Evolutionary conservation across 768 basidiomycete species (phyloP).

Genomic region (Xanthoconium stramineum): DNA sequence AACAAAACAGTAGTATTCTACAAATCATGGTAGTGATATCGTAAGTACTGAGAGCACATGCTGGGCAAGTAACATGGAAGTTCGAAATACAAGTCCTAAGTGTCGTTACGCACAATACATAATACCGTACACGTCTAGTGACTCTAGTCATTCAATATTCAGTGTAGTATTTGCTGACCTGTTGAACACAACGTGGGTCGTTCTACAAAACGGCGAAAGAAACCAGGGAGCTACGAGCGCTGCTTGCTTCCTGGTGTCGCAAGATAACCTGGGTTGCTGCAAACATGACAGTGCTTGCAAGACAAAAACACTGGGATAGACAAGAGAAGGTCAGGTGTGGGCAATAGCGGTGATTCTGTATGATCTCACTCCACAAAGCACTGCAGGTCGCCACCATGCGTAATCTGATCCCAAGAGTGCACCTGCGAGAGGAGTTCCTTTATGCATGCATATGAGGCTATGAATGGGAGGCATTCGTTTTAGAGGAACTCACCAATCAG

Average conservation of each 20-base stretch:
- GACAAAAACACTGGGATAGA: conserved; percentile 12
- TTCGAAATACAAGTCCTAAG: too few species aligned
- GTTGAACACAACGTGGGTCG: background rate
- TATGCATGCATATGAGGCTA: conserved; percentile 17
- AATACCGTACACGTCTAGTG: too few species aligned
- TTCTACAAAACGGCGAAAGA: background rate
- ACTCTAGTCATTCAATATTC: background rate
- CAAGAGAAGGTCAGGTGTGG: background rate
- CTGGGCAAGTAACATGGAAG: too few species aligned
- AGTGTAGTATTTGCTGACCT: background rate
- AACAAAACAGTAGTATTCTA: too few species aligned
- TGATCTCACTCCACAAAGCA: conserved; percentile 44
- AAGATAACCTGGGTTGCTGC: conserved; percentile 6
- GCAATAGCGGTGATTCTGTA: background rate
- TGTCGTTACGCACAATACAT: too few species aligned
- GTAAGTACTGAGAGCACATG: background rate
- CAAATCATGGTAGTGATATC: too few species aligned
- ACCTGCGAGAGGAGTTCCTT: conserved; percentile 56
- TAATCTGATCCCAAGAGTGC: conserved; percentile 49
- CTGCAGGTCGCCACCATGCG: conserved; percentile 53
- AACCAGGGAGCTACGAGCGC: background rate
- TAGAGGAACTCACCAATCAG: conserved; percentile 16
- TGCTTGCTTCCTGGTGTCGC: background rate
- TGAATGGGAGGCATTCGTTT: conserved; percentile 1
- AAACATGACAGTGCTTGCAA: conserved; percentile 18